Evolutionary conservation across 139 green algal genomes (phyloP).

Genomic region (Picochlorum sp.): DNA sequence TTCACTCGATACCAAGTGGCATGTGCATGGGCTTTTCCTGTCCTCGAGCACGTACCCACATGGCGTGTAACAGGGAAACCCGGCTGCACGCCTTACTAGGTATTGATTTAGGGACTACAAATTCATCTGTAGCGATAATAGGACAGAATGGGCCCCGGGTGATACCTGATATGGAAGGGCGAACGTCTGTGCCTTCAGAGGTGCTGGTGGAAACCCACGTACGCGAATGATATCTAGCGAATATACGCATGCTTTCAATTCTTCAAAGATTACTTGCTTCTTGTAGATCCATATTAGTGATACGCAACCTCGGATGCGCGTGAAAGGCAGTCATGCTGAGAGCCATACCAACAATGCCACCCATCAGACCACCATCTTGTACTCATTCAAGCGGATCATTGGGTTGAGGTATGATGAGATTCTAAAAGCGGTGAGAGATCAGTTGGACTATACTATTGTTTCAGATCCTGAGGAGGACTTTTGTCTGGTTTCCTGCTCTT

Average conservation of each 20-base stretch:
- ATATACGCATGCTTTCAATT: too few relatives aligned
- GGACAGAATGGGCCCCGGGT: slow-evolving; percentile 22
- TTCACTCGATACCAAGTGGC: too few relatives aligned
- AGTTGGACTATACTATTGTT: slow-evolving; percentile 30
- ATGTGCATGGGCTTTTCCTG: too few relatives aligned
- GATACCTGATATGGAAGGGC: slow-evolving; percentile 8
- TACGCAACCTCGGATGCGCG: too few relatives aligned
- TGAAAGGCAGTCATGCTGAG: neutral
- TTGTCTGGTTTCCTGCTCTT: too few relatives aligned
- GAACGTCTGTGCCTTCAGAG: slow-evolving; percentile 32
- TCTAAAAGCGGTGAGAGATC: slow-evolving; percentile 1
- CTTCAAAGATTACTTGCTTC: too few relatives aligned
- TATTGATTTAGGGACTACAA: slow-evolving; percentile 71
- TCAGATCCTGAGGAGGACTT: slow-evolving; percentile 1
- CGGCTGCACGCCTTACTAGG: slow-evolving; percentile 28
- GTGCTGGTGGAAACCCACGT: slow-evolving; percentile 29
- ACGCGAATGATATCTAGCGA: neutral
- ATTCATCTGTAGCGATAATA: slow-evolving; percentile 40
- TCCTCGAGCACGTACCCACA: too few relatives aligned
- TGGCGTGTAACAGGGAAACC: neutral
- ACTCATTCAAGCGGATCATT: slow-evolving; percentile 65
- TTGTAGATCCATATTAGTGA: too few relatives aligned
- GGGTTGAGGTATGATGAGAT: slow-evolving; percentile 32
- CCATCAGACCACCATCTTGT: slow-evolving; percentile 41
- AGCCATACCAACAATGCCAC: neutral